Percentiles rank a stretch among this genome's conserved stretches.
Conservation (phyloP, 495 filamentous ascomycete genomes). For the Aspergillus sparsus region DNA sequence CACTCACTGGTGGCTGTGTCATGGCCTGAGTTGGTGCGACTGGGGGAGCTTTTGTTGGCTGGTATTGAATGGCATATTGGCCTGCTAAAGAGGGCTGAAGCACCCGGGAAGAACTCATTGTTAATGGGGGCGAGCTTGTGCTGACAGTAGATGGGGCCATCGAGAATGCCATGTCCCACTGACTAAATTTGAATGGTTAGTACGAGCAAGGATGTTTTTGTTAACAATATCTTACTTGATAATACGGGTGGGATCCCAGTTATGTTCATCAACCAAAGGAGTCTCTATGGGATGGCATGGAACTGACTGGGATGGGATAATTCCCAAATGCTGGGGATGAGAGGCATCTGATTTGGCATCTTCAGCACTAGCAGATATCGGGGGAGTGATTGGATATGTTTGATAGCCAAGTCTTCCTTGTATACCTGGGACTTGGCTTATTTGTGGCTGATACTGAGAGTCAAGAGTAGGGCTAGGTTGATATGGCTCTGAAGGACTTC, state of each 20-base stretch:
- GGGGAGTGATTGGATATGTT: slow-evolving; percentile 77
- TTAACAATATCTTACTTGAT: slow-evolving; percentile 73
- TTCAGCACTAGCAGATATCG: slow-evolving; percentile 72
- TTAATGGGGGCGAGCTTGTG: slow-evolving; percentile 51
- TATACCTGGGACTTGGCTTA: slow-evolving; percentile 36
- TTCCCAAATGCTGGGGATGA: slow-evolving; percentile 71
- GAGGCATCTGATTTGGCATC: slow-evolving; percentile 81
- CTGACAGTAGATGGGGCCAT: slow-evolving; percentile 53
- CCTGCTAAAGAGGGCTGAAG: slow-evolving; percentile 31
- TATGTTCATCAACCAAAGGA: slow-evolving; percentile 65
- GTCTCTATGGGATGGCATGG: slow-evolving; percentile 49
- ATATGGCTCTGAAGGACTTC: slow-evolving; percentile 68
- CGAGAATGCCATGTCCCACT: slow-evolving; percentile 92
- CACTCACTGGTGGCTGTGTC: slow-evolving; percentile 55
- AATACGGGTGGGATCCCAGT: slow-evolving; percentile 90
- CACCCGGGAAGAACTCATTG: slow-evolving; percentile 35
- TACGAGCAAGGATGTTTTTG: slow-evolving; percentile 1
- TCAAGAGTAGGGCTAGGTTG: slow-evolving; percentile 64
- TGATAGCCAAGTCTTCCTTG: slow-evolving; percentile 73
- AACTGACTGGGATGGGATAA: slow-evolving; percentile 61
- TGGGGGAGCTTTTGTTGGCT: slow-evolving; percentile 35
- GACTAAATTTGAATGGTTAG: slow-evolving; percentile 48
- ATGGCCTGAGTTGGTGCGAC: slow-evolving; percentile 49
- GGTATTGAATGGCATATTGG: slow-evolving; percentile 46
- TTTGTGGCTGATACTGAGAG: slow-evolving; percentile 43